Base-by-base conservation (phyloP, 129 eudicot species). In the Gnaphalium uliginosum region DNA sequence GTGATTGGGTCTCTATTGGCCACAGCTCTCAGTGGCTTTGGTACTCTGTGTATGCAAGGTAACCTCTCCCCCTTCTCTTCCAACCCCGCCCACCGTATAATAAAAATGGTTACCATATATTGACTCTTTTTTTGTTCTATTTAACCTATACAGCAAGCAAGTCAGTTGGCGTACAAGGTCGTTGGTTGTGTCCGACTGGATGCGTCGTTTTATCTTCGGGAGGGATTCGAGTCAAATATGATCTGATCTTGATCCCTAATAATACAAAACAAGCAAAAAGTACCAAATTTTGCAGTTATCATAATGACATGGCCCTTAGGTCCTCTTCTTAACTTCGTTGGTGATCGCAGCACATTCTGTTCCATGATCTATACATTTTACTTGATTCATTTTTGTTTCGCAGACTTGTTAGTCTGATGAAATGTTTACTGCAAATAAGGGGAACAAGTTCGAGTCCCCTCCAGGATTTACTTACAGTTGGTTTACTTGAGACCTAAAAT, bases 131-230 rank as follows among this genome's bases (percentile, higher is more conserved):
- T 23, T 10, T 35, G n/a, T 54, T 54, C 1, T 6, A 54, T 18
- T 6, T 1, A 15, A 5, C 39, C 9, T 29, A 26, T 25, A 63
- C 98, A 93, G 97, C 85, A 93, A 93, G 85, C 92, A 81, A 82
- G 97, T 93, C 30, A 93, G 98, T 71, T 93, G 98, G 98, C 98
- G 98, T 68, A 90, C 98, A 73, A 88, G 98, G 84, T 87, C 90
- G 0, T 81, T 90, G 85, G 98, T 93, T 88, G 78, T 93, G 82
- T 77, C 89, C 0, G 98, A 93, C 89, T 93, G 98, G 98, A 75
- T 69, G 53, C 33, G 71, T 8, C 88, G 98, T 50, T 93, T 86
- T 87, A 82, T 93, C 68, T 93, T 66, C 7, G 71, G 71, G 25
- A 66, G 71, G 71, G 71, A 66, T 66, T 66, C 71, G 27, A 66